Evolutionary conservation across 495 filamentous ascomycete species (phyloP).

Genomic region (Penicillium paxilli): DNA sequence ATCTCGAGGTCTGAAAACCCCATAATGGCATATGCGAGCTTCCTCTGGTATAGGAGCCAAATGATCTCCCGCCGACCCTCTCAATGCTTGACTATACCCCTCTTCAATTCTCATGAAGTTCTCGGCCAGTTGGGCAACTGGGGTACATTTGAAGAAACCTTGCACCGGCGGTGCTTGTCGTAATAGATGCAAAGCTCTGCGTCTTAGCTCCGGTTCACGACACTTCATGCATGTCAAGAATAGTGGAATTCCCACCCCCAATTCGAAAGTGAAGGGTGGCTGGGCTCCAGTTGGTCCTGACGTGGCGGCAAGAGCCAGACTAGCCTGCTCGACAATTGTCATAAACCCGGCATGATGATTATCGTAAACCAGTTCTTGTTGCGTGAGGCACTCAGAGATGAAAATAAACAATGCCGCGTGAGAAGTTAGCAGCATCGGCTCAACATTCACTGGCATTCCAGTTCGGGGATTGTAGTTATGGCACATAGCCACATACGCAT

Average conservation of each 20-base stretch:
- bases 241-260: slow-evolving; percentile 23
- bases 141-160: slow-evolving; percentile 22
- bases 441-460: neutral
- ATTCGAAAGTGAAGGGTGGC: slow-evolving; percentile 33
- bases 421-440: slow-evolving; percentile 14
- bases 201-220: slow-evolving; percentile 24
- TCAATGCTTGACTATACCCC: neutral
- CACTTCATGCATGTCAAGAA: slow-evolving; percentile 30
- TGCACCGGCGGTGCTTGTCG: slow-evolving; percentile 21
- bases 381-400: slow-evolving; percentile 9
- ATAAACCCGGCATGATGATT: slow-evolving; percentile 21
- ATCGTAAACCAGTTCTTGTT: slow-evolving; percentile 19
- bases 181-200: slow-evolving; percentile 26
- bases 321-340: slow-evolving; percentile 28
- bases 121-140: slow-evolving; percentile 14
- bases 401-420: slow-evolving; percentile 11
- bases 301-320: slow-evolving; percentile 12
- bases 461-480: neutral
- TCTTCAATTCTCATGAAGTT: slow-evolving; percentile 26
- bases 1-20: slow-evolving; percentile 24
- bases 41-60: slow-evolving; percentile 24
- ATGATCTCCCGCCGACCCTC: neutral
- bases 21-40: slow-evolving; percentile 26
- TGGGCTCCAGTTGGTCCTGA: slow-evolving; percentile 21
- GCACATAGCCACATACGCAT: slow-evolving; percentile 5